Evolutionary conservation across 768 basidiomycete genomes (phyloP), one percentile per base, ranked within the genome.

Genomic region (Dentipellis fragilis): DNA sequence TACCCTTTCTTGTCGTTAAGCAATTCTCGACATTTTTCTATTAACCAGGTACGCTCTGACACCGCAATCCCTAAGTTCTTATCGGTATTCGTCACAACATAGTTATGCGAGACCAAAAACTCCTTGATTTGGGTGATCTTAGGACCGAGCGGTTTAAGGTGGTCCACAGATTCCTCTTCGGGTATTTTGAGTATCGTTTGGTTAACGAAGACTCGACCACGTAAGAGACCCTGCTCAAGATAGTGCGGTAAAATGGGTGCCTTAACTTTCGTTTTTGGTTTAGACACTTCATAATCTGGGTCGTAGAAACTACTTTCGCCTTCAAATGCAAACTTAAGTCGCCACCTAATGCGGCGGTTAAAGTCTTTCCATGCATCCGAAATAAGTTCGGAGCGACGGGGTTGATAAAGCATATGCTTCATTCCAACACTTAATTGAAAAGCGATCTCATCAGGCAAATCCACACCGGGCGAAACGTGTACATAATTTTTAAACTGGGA

Each of bases 61-160:
- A 54, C 53, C 42, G 53, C 53, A 2, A 54, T 0, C 7, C 53
- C 53, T 11, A 54, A 34, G n/a, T 54, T 54, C 17, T 54, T 54
- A 3, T 54, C 53, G 0, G 53, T 54, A 0, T 6, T 17, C 1
- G 53, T 54, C 6, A 54, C 39, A 0, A 54, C 23, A 10, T 54
- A 54, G 3, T 54, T 2, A n/a, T 54, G 17, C 5, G 0, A 0
- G 7, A 8, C 1, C 14, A 54, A 46, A 14, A 54, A 54, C 39
- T 54, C 51, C 10, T 40, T 40, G 4, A 40, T n/a, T 2, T 12
- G 39, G 39, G 12, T 2, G 11, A 40, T 11, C 12, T 40, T 40
- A 2, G 39, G 39, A 40, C 39, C 39, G 39, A 40, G 39, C 39
- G 4, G 39, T 40, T 40, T 40, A 4, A 40, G 39, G 39, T 40